Evolutionary conservation across 768 basidiomycete species (phyloP).

Genomic region (Xerocomellus chrysenteron): DNA sequence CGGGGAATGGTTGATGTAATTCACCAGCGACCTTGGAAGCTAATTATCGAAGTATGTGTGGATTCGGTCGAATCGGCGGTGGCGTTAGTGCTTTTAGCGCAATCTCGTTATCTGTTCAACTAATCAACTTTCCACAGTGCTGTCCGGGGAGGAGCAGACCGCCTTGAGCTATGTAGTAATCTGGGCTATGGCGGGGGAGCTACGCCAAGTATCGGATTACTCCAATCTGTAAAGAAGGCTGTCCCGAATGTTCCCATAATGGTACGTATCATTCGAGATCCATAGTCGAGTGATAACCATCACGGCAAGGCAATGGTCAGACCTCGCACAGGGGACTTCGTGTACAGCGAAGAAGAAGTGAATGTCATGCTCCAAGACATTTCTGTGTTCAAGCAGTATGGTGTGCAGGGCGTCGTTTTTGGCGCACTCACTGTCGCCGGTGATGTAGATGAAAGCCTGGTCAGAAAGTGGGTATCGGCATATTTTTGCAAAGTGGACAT

Average conservation of each 20-base stretch:
- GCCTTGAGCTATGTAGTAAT: conserved; percentile 75
- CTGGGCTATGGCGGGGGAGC: conserved; percentile 75
- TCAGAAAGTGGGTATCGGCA: conserved; percentile 41
- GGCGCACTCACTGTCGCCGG: conserved; percentile 59
- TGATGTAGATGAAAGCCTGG: conserved; percentile 55
- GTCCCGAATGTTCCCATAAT: conserved; percentile 60
- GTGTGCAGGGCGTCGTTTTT: conserved; percentile 66
- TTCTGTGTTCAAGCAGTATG: conserved; percentile 51
- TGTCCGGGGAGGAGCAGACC: conserved; percentile 65
- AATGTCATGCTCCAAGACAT: conserved; percentile 78
- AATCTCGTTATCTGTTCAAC: not conserved
- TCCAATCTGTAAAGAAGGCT: conserved; percentile 53
- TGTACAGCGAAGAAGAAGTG: conserved; percentile 66
- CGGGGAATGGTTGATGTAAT: conserved; percentile 5
- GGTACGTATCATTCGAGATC: conserved; percentile 46
- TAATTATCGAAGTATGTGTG: conserved; percentile 63
- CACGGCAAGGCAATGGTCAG: conserved; percentile 69
- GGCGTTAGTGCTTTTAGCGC: conserved; percentile 43
- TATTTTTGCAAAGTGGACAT: not conserved
- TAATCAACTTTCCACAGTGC: conserved; percentile 46
- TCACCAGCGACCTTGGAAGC: conserved; percentile 2
- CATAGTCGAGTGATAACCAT: not conserved
- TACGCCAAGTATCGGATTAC: conserved; percentile 76
- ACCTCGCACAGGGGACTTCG: conserved; percentile 76
- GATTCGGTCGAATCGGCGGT: conserved; percentile 74